Evolutionary conservation across 331 rosid genomes (phyloP), one percentile per base, ranked within the genome.

Genomic region (Pyracantha coccinea): DNA sequence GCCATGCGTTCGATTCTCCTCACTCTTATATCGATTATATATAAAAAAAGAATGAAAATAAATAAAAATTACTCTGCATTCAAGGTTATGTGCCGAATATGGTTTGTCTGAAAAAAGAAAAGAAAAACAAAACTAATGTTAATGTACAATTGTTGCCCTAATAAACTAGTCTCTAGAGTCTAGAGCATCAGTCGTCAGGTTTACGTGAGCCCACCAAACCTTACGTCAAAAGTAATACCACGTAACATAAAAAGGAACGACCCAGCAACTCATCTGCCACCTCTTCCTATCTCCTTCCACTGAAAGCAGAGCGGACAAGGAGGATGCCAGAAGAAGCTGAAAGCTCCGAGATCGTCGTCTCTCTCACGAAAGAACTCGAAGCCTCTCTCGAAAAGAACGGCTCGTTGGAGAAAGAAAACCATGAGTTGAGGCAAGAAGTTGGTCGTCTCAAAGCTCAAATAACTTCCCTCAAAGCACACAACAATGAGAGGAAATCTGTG

Each of bases 401-500:
- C 68, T 82, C 82, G 17, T 78, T 95, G 76, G 91, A 88, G 80
- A 92, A 80, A 21, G 97, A 95, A 81, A 95, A 89, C 75, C 87
- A 85, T 16, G 97, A 95, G 32, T 80, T 95, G 31, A 84, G 67
- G 67, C 92, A 83, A 75, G 97, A 95, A 75, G 84, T 89, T 21
- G 75, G 69, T 45, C 91, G 90, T 47, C 81, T 95, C 4, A 90
- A 65, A 76, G 78, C 93, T 27, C 93, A 92, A 28, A 72, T 92
- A 75, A 71, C 82, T 54, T 83, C 92, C 58, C 89, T 95, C 1
- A 95, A 84, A 84, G 92, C 97, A 13, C 80, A 85, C 58, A 85
- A 88, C 29, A 83, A 85, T n/a, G 99, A 95, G 84, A 89, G 97
- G 62, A 95, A 89, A 79, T 65, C 91, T 23, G 77, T 89, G 29